Evolutionary conservation across 495 filamentous ascomycete genomes (phyloP), one percentile per base, ranked within the genome.

Genomic region (Neurospora tetraspora): DNA sequence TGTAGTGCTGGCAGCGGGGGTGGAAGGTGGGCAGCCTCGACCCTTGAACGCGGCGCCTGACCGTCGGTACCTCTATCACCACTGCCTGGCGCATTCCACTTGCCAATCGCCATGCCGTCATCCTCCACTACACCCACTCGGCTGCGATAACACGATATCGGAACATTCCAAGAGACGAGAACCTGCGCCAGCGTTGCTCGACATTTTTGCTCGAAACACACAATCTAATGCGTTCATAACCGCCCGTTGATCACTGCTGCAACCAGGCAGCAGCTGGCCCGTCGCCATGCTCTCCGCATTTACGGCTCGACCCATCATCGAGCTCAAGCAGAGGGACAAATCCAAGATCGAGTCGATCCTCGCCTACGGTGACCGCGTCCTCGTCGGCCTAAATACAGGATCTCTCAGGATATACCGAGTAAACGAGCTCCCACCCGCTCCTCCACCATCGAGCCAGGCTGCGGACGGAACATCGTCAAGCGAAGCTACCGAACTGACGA

Each of bases 201-300:
- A 36, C 37, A 20, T 14, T 53, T 12, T 12, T 20, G 8, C 38
- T 40, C 53, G 18, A 59, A 23, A 27, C 10, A 59, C 47, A 59
- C 20, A 4, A 16, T 65, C 77, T 76, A 61, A 80, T 79, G 77
- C 70, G 39, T 65, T 61, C 73, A 65, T 74, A 77, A 73, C 65
- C 69, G 75, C 68, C 70, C 70, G 70, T 72, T 70, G 38, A 70
- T n/a, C 71, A 73, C 53, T 39, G 27, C 69, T 37, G 68, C 59
- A 39, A 74, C 23, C 59, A 65, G 38, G 5, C 5, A 71, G 79
- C 78, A 77, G 78, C 79, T 75, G 73, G 74, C 74, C 78, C 76
- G 72, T 72, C 76, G 85, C 85, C 84, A 99, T 99, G 96, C 90
- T 98, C 82, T 97, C 96, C 84, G 95, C 96, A 81, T 99, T 99